Percentiles rank a stretch among this genome's conserved stretches.
phyloP scores from a whole-genome alignment of 345 rosid species.

The Angophora floribunda region DNA sequence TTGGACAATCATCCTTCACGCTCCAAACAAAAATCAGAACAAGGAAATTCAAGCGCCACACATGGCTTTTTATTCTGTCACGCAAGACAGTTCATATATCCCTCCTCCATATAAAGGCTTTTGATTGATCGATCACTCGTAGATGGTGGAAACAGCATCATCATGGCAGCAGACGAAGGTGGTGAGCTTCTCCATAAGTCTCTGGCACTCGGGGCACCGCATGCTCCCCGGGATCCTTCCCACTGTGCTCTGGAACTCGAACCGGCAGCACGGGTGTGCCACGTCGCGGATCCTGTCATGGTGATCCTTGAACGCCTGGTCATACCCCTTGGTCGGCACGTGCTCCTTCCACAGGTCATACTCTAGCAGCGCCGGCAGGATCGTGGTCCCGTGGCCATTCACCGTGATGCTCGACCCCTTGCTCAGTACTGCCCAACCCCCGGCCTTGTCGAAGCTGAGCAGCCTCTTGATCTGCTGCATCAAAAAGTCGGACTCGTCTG shows the following conservation, averaged over 20 bases:
- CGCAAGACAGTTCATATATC: background rate
- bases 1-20: background rate
- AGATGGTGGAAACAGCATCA: constrained; percentile 3
- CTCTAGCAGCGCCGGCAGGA: constrained; percentile 34
- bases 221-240: constrained; percentile 56
- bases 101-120: background rate
- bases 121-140: background rate
- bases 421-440: constrained; percentile 75
- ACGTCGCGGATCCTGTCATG: constrained; percentile 30
- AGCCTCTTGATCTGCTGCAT: constrained; percentile 76
- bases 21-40: background rate
- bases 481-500: constrained; percentile 52
- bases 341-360: constrained; percentile 65
- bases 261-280: constrained; percentile 52
- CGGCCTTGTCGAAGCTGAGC: constrained; percentile 67
- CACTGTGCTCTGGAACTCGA: constrained; percentile 47
- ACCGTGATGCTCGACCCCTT: constrained; percentile 45
- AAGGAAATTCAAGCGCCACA: background rate
- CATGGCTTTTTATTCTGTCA: background rate
- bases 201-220: constrained; percentile 70
- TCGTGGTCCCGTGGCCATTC: constrained; percentile 43
- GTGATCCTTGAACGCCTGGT: constrained; percentile 45
- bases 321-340: constrained; percentile 43
- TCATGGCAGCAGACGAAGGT: constrained; percentile 80
- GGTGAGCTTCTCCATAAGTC: constrained; percentile 55